Evolutionary conservation across 768 basidiomycete species (phyloP), one percentile per base, ranked within the genome.

Genomic region (Coprinopsis sp.): DNA sequence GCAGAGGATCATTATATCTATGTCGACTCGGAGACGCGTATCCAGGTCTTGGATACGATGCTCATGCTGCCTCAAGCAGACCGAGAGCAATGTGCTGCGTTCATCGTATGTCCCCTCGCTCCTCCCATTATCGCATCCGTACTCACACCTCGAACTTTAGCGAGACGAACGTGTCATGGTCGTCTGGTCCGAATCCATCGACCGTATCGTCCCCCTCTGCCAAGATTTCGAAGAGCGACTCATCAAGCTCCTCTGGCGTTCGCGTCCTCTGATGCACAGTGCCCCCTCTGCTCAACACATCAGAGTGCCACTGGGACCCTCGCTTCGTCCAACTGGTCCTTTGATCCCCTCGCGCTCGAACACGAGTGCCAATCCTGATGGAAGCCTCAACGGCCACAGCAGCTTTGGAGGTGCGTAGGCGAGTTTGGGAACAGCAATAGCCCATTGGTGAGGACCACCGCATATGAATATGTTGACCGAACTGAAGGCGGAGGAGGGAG

Each of bases 71-170:
- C 87, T 4, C 76, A 81, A 43, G 89, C 88, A 0, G 86, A 91
- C 55, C 85, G 86, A 66, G 88, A 91, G 50, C 90, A 92, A 54
- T 86, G 81, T 39, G 91, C 87, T 66, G 90, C 91, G 1, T 93
- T 93, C 60, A 81, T 91, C 57, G 84, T 84, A 47, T 51, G 82
- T 74, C 3, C n/a, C 44, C 10, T 33, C 19, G 23, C 12, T 49
- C 12, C 16, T 39, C 29, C 6, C 24, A 18, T 14, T 18, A 25
- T 31, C 10, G 13, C 27, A n/a, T 29, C 13, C 36, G 43, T 44
- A 10, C 23, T 25, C 3, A n/a, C 8, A 6, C 29, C 12, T 16
- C 21, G 27, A 7, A 29, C 3, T 42, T 4, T 52, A 86, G 84
- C 79, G 90, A 37, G 85, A 91, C 60, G 91, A 92, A 61, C 79